Conservation (phyloP, 257 asterid species). For the Thymus mandschuricus region DNA sequence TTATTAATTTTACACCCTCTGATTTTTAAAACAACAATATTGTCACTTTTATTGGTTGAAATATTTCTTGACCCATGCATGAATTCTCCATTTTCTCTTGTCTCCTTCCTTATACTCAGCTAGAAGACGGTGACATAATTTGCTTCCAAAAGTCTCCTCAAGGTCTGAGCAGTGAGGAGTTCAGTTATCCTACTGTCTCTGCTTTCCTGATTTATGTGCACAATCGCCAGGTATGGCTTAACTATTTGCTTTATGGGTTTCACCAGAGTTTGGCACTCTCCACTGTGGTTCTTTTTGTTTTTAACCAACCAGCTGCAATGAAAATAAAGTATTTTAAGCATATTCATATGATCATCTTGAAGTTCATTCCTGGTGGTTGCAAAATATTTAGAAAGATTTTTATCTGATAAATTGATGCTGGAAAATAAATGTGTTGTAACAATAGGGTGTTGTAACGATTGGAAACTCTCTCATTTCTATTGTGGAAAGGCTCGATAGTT, state of each 20-base stretch:
- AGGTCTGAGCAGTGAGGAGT: constrained; percentile 49
- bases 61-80: background rate
- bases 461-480: background rate
- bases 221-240: constrained; percentile 64
- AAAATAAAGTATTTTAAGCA: background rate
- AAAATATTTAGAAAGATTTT: background rate
- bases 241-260: constrained; percentile 22
- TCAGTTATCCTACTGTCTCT: constrained; percentile 69
- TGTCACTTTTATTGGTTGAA: background rate
- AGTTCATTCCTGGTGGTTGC: constrained; percentile 10
- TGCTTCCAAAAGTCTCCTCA: constrained; percentile 69
- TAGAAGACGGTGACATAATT: constrained; percentile 83
- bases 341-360: constrained; percentile 1
- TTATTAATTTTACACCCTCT: background rate
- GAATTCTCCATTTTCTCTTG: constrained; percentile 21
- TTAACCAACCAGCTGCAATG: background rate
- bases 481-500: background rate
- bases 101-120: constrained; percentile 44
- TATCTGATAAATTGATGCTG: too few species aligned
- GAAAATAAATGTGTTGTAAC: background rate
- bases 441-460: background rate
- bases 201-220: constrained; percentile 77
- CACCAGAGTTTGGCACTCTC: constrained; percentile 13
- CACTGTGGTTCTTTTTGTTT: constrained; percentile 8
- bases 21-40: constrained; percentile 4